Evolutionary conservation across 306 rosid species (phyloP), one percentile per base, ranked within the genome.

Genomic region (Cicer chorassanicum): DNA sequence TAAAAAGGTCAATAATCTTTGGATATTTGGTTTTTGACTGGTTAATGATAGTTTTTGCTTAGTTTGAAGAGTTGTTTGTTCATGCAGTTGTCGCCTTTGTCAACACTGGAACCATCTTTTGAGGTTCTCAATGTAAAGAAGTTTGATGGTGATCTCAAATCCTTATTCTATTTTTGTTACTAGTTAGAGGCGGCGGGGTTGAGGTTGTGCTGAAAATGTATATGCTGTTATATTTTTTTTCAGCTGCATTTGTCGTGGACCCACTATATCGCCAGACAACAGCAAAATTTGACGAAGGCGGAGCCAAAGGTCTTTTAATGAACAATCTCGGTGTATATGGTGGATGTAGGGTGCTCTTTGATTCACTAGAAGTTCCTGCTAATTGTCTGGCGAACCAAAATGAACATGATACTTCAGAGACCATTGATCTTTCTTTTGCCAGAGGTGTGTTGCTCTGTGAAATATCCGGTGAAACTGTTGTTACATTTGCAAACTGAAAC

Each of bases 211-310:
- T 73, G 19, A 72, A 68, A 62, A 56, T 76, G 81, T 73, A 11
- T 75, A 53, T 50, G 14, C 6, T 40, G 10, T 59, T 39, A 41
- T 76, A 73, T 45, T 36, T 59, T 42, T 53, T 88, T 84, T 72
- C 93, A 94, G 97, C 91, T 82, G 96, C 99, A 73, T 94, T 94
- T 81, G 84, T 93, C 1, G 95, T 94, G 84, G 99, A 94, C 80
- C 99, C 97, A 10, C 97, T 94, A 62, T 94, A 92, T 82, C 96
- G 90, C 79, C 96, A 94, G 81, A 92, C 99, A 44, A 87, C 99
- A 8, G 96, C 97, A 68, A 93, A 92, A 81, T 94, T 94, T 68
- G 97, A 94, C 48, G 99, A 94, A 89, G 99, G 99, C 40, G 99
- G 99, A 80, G 99, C 99, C 59, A 89, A 83, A 88, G 99, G 97